These are phyloP conservation scores for Filobasidium floriforme DNA, from an alignment of 768 basidiomycete genomes.

Conservation along the genomic window DNA sequence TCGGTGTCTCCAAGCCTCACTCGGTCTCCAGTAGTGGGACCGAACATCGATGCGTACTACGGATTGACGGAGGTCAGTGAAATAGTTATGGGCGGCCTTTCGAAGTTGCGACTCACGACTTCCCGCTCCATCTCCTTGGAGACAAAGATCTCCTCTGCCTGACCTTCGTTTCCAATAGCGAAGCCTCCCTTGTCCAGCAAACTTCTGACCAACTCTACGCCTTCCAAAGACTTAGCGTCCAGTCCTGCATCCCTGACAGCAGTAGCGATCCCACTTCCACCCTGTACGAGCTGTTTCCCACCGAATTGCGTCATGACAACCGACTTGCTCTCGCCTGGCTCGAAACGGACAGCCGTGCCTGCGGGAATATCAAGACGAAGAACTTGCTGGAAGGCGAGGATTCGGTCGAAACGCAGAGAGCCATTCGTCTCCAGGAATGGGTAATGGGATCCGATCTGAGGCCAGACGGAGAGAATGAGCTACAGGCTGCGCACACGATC, in stretches of 20 bases:
- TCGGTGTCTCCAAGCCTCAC: conserved; percentile 80
- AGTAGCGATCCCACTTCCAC: conserved; percentile 68
- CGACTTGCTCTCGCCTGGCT: conserved; percentile 81
- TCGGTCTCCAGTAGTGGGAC: conserved; percentile 84
- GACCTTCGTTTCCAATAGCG: conserved; percentile 50
- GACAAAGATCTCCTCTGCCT: conserved; percentile 39
- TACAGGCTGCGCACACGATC: conserved; percentile 17
- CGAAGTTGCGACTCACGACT: conserved; percentile 43
- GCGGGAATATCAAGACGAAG: conserved; percentile 86
- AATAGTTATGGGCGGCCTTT: no score
- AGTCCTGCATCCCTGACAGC: conserved; percentile 42
- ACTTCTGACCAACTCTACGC: conserved; percentile 25
- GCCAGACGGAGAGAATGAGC: neutral
- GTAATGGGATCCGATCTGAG: conserved; percentile 84
- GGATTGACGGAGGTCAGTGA: no score
- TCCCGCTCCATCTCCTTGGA: conserved; percentile 49
- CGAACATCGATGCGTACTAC: conserved; percentile 82
- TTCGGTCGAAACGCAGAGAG: conserved; percentile 71
- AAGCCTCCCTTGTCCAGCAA: conserved; percentile 59
- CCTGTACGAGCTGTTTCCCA: conserved; percentile 63
- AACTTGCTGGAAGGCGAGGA: conserved; percentile 53
- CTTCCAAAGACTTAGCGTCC: conserved; percentile 39
- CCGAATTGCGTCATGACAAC: conserved; percentile 73
- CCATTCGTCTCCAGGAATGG: conserved; percentile 87
- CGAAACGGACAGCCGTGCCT: conserved; percentile 92